These are phyloP conservation scores for Phytopythium ostracodes DNA, from an alignment of 352 stramenopile species.

Conservation along the genomic window DNA sequence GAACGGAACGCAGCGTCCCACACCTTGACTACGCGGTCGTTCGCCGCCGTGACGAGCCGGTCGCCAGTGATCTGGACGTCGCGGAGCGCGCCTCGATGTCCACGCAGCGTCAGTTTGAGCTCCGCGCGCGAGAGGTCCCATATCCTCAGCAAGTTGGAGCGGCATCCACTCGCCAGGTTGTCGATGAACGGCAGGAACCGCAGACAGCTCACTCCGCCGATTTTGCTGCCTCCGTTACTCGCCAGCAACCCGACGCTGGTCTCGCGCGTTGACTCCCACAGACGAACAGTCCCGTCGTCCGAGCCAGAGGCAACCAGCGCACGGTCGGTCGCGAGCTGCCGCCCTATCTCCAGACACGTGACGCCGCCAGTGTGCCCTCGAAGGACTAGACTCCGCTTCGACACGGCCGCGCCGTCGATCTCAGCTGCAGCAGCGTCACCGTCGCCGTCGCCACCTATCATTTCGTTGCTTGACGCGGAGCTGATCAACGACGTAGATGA, in stretches of 20 bases:
- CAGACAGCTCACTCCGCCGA: constrained; percentile 44
- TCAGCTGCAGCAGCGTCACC: constrained; percentile 17
- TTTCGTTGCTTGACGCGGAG: not conserved
- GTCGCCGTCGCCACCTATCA: constrained; percentile 5
- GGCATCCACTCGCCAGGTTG: constrained; percentile 55
- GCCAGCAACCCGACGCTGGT: constrained; percentile 44
- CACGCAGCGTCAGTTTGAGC: constrained; percentile 50
- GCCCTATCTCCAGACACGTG: constrained; percentile 67
- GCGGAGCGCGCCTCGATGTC: constrained; percentile 49
- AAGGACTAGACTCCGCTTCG: constrained; percentile 58
- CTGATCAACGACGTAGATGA: constrained; percentile 2
- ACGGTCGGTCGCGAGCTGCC: constrained; percentile 55
- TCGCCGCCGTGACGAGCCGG: constrained; percentile 64
- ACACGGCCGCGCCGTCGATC: constrained; percentile 52
- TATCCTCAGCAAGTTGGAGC: constrained; percentile 50
- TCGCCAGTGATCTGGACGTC: constrained; percentile 73
- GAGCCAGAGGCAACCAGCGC: constrained; percentile 64
- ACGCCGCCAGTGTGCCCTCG: constrained; percentile 58
- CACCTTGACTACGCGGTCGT: constrained; percentile 74
- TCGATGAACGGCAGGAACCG: constrained; percentile 61
- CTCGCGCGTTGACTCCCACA: constrained; percentile 74
- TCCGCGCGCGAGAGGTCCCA: constrained; percentile 61
- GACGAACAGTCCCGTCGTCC: constrained; percentile 57
- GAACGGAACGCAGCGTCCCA: constrained; percentile 72
- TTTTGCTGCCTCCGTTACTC: constrained; percentile 22